phyloP scores from a whole-genome alignment of 257 asterid genomes.

The Agastache rugosa region DNA sequence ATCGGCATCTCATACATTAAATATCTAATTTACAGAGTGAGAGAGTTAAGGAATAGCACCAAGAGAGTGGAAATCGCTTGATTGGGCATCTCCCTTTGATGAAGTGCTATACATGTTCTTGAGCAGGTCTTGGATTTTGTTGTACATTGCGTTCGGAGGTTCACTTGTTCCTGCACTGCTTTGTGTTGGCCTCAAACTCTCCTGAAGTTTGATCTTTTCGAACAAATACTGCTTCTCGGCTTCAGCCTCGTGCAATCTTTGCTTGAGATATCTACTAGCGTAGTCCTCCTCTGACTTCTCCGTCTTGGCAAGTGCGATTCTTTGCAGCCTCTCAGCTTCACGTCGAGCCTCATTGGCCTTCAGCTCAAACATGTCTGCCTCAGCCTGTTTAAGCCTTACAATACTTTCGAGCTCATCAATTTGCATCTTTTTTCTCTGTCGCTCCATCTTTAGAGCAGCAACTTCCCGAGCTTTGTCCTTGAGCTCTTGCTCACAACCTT shows the following conservation, averaged over 20 bases:
- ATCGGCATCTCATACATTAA: constrained; percentile 30
- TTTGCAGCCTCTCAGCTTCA: constrained; percentile 85
- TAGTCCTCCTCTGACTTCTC: constrained; percentile 88
- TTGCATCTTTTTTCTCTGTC: constrained; percentile 80
- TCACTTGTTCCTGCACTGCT: constrained; percentile 64
- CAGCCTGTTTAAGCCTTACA: constrained; percentile 88
- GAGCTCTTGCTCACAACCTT: constrained; percentile 84
- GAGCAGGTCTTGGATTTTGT: constrained; percentile 73
- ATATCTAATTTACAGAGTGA: constrained; percentile 36
- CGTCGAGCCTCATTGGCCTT: constrained; percentile 87
- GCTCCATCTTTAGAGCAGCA: constrained; percentile 67
- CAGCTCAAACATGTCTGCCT: constrained; percentile 86
- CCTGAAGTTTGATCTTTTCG: constrained; percentile 84
- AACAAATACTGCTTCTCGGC: constrained; percentile 83
- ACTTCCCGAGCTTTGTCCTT: constrained; percentile 88
- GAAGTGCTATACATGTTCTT: constrained; percentile 64
- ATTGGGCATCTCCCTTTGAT: constrained; percentile 47
- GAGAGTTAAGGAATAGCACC: constrained; percentile 47
- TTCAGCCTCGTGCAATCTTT: constrained; percentile 84
- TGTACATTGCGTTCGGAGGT: constrained; percentile 60
- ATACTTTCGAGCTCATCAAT: constrained; percentile 85
- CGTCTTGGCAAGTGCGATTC: constrained; percentile 76
- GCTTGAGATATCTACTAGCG: constrained; percentile 80
- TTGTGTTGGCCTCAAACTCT: constrained; percentile 68
- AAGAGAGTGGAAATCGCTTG: constrained; percentile 45